Conservation (phyloP, 2,329 filamentous ascomycete genomes). For the Pseudogymnoascus sp. region DNA sequence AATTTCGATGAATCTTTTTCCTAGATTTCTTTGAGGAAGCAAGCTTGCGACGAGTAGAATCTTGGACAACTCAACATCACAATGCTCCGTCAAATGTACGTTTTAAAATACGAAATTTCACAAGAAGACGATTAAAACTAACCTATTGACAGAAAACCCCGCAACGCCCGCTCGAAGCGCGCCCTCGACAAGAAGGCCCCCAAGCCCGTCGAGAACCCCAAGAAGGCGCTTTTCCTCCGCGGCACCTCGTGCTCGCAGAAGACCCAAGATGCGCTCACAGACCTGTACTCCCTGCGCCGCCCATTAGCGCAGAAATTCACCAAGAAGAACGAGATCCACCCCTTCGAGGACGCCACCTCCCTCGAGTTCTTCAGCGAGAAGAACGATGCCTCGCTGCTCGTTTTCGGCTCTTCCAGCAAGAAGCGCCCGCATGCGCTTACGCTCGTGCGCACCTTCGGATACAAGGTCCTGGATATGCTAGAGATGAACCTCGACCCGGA, state of each 20-base stretch:
- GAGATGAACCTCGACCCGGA: slow-evolving; percentile 78
- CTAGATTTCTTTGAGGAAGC: slow-evolving; percentile 3
- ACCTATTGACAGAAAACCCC: slow-evolving; percentile 49
- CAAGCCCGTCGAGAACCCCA: slow-evolving; percentile 82
- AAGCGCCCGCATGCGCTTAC: slow-evolving; percentile 92
- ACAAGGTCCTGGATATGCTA: slow-evolving; percentile 89
- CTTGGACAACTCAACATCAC: slow-evolving; percentile 17
- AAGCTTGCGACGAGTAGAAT: slow-evolving; percentile 10
- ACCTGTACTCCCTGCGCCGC: slow-evolving; percentile 77
- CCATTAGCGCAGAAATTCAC: slow-evolving; percentile 83
- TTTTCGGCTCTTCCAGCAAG: slow-evolving; percentile 82
- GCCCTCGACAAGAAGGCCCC: slow-evolving; percentile 89
- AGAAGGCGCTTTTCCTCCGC: slow-evolving; percentile 81
- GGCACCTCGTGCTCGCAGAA: slow-evolving; percentile 79
- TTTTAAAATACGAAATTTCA: not conserved
- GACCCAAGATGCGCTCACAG: slow-evolving; percentile 74
- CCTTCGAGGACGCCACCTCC: slow-evolving; percentile 82
- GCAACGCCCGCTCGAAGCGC: slow-evolving; percentile 86
- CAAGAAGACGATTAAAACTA: slow-evolving; percentile 9
- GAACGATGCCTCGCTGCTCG: slow-evolving; percentile 82
- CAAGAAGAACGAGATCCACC: slow-evolving; percentile 94
- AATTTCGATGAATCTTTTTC: slow-evolving; percentile 7
- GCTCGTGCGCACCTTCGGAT: slow-evolving; percentile 71
- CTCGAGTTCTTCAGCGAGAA: slow-evolving; percentile 95
- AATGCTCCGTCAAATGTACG: slow-evolving; percentile 32